Base-by-base conservation (phyloP, 148 eudicot genomes). In the Euryodendron excelsum region DNA sequence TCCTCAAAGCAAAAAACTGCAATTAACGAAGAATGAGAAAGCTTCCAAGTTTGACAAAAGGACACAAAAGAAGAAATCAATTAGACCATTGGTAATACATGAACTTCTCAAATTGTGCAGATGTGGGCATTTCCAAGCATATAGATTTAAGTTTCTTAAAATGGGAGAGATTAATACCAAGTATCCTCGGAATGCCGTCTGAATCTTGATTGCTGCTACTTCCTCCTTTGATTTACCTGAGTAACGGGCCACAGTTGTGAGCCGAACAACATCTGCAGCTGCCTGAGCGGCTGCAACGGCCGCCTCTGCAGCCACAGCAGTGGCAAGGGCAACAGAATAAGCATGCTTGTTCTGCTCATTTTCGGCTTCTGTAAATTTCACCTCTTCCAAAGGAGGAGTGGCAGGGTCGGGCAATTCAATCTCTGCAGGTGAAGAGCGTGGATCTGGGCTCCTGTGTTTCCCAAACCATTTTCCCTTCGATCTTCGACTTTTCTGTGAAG, bases 191-290 rank as follows among this genome's bases (percentile, higher is more conserved):
- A 89, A 93, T 45, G 94, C 93, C 21, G 94, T 84, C 76, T 96
- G 98, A 76, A 96, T 96, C 84, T 83, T 95, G 71, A 93, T 88
- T 48, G 93, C 94, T 0, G 96, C 92, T 0, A 83, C 73, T 78
- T 95, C 97, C 85, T 95, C 97, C 70, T 87, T 88, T 5, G 93
- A 78, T 83, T 84, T 87, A 23, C 89, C 93, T 3, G 76, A 50
- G 72, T 73, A 83, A 45, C 74, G 86, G 27, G 93, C 66, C 0
- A 80, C 78, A 7, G 81, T 73, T 23, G 96, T 84, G 21, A 93
- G 88, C 63, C 98, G 88, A 56, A 90, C 98, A 76, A 91, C 93
- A 86, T 91, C 97, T n/a, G 90, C 97, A 80, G 94, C 99, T 17
- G 93, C 96, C 52, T 93, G 90, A 27, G 96, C 91, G 6, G 97